Conservation (phyloP, 73 alveolate genomes). For the Paramecium biaurelia region DNA sequence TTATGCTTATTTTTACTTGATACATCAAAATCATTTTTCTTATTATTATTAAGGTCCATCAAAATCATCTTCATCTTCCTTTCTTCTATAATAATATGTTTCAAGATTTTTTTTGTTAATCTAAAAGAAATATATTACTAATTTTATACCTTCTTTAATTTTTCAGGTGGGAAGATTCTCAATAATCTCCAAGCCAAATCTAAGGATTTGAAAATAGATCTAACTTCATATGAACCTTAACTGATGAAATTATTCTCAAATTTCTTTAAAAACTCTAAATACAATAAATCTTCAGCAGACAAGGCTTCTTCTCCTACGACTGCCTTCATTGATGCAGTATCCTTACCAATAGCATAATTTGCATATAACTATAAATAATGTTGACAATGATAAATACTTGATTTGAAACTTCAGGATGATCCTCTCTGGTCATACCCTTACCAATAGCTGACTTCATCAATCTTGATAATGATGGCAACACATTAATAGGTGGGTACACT, state of each 20-base stretch:
- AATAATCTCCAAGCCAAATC: constrained; percentile 97
- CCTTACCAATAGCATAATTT: constrained; percentile 99
- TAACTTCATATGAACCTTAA: constrained; percentile 94
- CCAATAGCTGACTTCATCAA: constrained; percentile 99
- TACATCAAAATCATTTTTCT: neutral
- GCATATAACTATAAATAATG: constrained; percentile 90
- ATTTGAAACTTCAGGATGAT: constrained; percentile 99
- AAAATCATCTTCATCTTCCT: constrained; percentile 68
- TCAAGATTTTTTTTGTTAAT: constrained; percentile 72
- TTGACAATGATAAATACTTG: neutral
- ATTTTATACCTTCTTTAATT: constrained; percentile 73
- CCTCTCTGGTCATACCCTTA: constrained; percentile 98
- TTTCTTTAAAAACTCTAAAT: constrained; percentile 94
- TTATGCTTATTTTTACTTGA: neutral
- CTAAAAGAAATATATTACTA: neutral
- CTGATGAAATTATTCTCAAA: constrained; percentile 93
- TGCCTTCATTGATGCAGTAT: constrained; percentile 99
- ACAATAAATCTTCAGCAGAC: constrained; percentile 87
- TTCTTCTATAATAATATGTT: constrained; percentile 75
- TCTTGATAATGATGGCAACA: constrained; percentile 99
- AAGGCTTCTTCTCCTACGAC: constrained; percentile 99
- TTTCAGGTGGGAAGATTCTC: constrained; percentile 97
- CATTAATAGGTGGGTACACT: constrained; percentile 99
- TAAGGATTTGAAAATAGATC: constrained; percentile 93
- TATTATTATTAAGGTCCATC: constrained; percentile 37